These are phyloP conservation scores for Neofusicoccum umdonicola DNA, from an alignment of 2,329 filamentous ascomycete genomes.

Conservation along the genomic window DNA sequence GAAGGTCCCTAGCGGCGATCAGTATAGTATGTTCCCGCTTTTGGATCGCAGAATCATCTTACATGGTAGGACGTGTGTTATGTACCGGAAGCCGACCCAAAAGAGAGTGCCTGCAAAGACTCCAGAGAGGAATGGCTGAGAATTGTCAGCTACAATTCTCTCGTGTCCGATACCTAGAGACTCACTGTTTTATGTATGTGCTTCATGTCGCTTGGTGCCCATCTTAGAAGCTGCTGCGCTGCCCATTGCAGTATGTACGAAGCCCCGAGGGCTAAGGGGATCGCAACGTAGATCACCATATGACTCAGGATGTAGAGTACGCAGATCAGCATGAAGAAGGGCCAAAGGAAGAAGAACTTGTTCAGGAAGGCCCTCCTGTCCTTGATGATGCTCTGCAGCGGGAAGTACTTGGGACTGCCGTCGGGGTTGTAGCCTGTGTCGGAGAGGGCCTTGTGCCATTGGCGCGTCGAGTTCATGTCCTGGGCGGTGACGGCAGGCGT, in stretches of 20 bases:
- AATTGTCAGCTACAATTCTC: background rate
- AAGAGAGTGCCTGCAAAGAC: constrained; percentile 89
- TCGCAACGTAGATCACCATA: constrained; percentile 69
- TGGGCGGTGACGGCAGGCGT: constrained; percentile 80
- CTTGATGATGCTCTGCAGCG: constrained; percentile 70
- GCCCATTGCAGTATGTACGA: constrained; percentile 73
- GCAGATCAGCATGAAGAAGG: constrained; percentile 71
- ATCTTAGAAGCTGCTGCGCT: constrained; percentile 73
- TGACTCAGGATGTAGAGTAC: constrained; percentile 70
- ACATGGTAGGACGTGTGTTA: constrained; percentile 72
- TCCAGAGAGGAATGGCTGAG: constrained; percentile 82
- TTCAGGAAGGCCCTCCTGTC: constrained; percentile 76
- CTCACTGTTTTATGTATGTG: constrained; percentile 83
- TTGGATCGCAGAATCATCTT: constrained; percentile 31
- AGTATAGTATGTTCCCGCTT: constrained; percentile 25
- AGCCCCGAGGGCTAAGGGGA: constrained; percentile 68
- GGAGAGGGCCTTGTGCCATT: constrained; percentile 78
- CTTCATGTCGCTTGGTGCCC: constrained; percentile 84
- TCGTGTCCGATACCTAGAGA: constrained; percentile 21
- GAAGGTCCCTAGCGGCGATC: constrained; percentile 57
- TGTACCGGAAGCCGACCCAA: constrained; percentile 73
- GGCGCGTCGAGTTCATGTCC: constrained; percentile 81
- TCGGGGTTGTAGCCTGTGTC: constrained; percentile 83
- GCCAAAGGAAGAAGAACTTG: constrained; percentile 87
- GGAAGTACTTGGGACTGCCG: constrained; percentile 71